Evolutionary conservation across 2,329 filamentous ascomycete species (phyloP), one percentile per base, ranked within the genome.

Genomic region (Neoarthrinium moseri): DNA sequence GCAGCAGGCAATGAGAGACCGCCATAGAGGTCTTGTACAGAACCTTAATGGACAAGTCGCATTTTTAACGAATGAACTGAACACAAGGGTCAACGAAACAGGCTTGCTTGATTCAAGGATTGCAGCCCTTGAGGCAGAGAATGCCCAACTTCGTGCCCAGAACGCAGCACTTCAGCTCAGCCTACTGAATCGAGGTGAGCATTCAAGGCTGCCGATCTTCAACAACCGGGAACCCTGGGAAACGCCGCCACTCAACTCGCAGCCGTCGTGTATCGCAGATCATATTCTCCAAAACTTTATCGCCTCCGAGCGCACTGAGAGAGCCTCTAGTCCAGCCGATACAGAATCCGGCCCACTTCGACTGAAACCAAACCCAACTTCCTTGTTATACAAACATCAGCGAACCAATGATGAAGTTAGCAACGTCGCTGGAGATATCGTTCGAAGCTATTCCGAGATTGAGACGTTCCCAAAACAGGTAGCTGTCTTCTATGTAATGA

Each of bases 1-100:
- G 1, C 61, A 63, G 49, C 61, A 64, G 53, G 60, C 60, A 13
- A 64, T 64, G 61, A 56, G 60, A 5, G 59, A 64, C 46, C 58
- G 60, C 11, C 63, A 60, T 32, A 62, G 57, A 48, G 62, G 58
- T 56, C 57, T 58, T 7, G 59, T 64, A 17, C 51, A 56, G 34
- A 54, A 57, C 21, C 49, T 64, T 22, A 60, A 51, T 11, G 56
- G 61, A 24, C 60, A 63, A 46, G 57, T 64, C n/a, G 51, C 53
- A 21, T 54, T 51, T 15, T 49, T 64, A 11, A 57, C 53, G 4
- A 44, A 46, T 12, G 48, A 52, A 5, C 51, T 63, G 13, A 56
- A 57, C 20, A 59, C 60, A 33, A 53, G 52, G 1, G 46, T 43
- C 4, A 49, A 51, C 4, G 54, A 56, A n/a, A 10, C 56, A 11